Base-by-base conservation (phyloP, 129 eudicot species). In the Flaveria ramosissima region DNA sequence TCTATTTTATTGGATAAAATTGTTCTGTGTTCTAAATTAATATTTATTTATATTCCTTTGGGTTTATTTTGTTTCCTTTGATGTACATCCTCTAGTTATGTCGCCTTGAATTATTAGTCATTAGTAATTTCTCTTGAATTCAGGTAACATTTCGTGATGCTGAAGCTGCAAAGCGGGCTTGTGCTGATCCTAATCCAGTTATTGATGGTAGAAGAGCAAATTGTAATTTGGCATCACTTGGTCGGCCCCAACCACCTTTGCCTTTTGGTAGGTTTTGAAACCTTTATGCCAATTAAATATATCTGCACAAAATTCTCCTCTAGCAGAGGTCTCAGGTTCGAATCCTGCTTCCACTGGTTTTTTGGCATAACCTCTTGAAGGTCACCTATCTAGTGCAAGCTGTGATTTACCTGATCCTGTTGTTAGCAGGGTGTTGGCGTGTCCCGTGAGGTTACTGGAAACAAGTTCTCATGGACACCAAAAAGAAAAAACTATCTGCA, bases 181-280 rank as follows among this genome's bases (percentile, higher is more conserved):
- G 92, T 45, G 72, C 70, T 16, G 84, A 87, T 80, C 88, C 89
- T 20, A 77, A 70, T 74, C 92, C 92, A 68, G 74, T 87, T 4
- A 87, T 87, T 32, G 92, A 87, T 80, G 92, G 92, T 55, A 84
- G 92, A 72, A 74, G 81, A 62, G 89, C 92, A 43, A 87, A 87
- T 46, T 87, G 92, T 74, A 87, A 87, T 63, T 74, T 87, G 74
- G 92, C 92, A 27, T 87, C 92, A 55, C 85, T 84, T 77, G 92
- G 92, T 70, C 88, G 91, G 45, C 86, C 84, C 43, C 88, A 84
- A 26, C 86, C 80, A 9, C 70, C 77, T 36, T 70, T 79, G 71
- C 86, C 86, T 45, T 79, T 78, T 76, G 91, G 91, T 87, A 78
- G 30, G 68, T 56, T 65, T 57, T 52, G 3, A 45, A 45, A 17